A percentile compares a stretch with the other conserved stretches of the same genome.
Evolutionary conservation across 495 filamentous ascomycete genomes (phyloP).

Genomic region (Hypoxylon subgilvum): DNA sequence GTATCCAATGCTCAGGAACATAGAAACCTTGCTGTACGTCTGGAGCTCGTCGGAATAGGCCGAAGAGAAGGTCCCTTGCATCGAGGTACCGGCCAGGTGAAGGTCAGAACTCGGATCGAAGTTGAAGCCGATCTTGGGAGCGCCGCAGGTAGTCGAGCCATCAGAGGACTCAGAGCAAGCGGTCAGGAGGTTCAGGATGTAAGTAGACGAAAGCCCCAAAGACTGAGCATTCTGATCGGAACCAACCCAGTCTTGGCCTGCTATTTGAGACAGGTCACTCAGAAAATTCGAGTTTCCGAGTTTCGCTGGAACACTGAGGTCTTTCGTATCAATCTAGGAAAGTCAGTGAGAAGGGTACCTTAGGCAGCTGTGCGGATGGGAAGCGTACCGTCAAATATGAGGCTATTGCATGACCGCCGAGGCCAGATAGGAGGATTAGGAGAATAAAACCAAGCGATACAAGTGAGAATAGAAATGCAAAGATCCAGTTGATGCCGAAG

Average conservation of each 20-base stretch:
- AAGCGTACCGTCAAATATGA: conserved; percentile 43
- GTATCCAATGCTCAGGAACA: conserved; percentile 42
- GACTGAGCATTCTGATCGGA: conserved; percentile 32
- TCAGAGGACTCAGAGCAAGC: conserved; percentile 38
- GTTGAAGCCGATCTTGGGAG: conserved; percentile 38
- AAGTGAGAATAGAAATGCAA: conserved; percentile 36
- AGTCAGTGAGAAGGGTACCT: not conserved
- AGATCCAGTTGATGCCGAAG: conserved; percentile 6
- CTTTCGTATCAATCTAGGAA: conserved; percentile 39
- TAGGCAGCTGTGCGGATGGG: not conserved
- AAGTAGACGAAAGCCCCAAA: conserved; percentile 41
- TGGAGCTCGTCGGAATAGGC: conserved; percentile 32
- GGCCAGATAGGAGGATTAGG: conserved; percentile 40
- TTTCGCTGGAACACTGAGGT: conserved; percentile 39
- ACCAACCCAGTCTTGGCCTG: conserved; percentile 44
- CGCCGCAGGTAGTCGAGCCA: conserved; percentile 35
- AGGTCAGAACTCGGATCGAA: conserved; percentile 46
- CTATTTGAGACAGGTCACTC: conserved; percentile 39
- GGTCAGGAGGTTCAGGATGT: conserved; percentile 45
- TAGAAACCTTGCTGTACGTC: conserved; percentile 33
- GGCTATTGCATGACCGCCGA: conserved; percentile 27
- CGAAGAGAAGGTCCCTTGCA: conserved; percentile 26
- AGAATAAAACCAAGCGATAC: conserved; percentile 37
- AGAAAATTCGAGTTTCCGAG: conserved; percentile 42
- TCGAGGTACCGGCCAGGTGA: conserved; percentile 36